Evolutionary conservation across 208 protist species (phyloP).

Genomic region (Crithidia mellificae): DNA sequence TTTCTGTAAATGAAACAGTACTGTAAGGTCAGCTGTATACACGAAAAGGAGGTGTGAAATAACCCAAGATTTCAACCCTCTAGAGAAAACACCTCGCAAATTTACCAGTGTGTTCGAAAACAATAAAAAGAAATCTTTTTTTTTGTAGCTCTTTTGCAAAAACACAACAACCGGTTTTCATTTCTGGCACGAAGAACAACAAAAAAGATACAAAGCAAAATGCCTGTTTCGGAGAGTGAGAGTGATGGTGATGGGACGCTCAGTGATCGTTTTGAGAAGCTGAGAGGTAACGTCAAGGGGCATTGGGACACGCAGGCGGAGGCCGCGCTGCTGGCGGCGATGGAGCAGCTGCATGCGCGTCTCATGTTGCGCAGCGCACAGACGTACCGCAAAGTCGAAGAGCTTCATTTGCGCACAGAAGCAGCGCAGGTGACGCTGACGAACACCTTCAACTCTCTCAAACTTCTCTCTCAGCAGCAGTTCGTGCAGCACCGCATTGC

Average conservation of each 20-base stretch:
- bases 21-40: no score
- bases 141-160: no score
- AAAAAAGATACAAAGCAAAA: not conserved
- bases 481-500: slow-evolving; percentile 83
- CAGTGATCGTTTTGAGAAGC: slow-evolving; percentile 20
- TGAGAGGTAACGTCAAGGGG: slow-evolving; percentile 31
- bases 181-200: no score
- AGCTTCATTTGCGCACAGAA: slow-evolving; percentile 33
- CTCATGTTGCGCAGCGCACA: slow-evolving; percentile 24
- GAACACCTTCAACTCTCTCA: slow-evolving; percentile 64
- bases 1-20: no score
- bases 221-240: slow-evolving; percentile 8
- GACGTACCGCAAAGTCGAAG: slow-evolving; percentile 36
- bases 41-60: no score
- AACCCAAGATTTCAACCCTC: no score
- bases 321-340: slow-evolving; percentile 40
- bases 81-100: no score
- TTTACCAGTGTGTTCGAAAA: no score
- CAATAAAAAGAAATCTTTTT: not conserved
- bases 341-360: slow-evolving; percentile 49
- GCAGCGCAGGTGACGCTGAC: slow-evolving; percentile 38
- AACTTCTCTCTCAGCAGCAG: slow-evolving; percentile 62
- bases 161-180: no score
- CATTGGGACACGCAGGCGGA: slow-evolving; percentile 56
- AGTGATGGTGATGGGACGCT: slow-evolving; percentile 16